Evolutionary conservation across 1,284 basidiomycete species (phyloP), one percentile per base, ranked within the genome.

Genomic region (Peniophora sp.): DNA sequence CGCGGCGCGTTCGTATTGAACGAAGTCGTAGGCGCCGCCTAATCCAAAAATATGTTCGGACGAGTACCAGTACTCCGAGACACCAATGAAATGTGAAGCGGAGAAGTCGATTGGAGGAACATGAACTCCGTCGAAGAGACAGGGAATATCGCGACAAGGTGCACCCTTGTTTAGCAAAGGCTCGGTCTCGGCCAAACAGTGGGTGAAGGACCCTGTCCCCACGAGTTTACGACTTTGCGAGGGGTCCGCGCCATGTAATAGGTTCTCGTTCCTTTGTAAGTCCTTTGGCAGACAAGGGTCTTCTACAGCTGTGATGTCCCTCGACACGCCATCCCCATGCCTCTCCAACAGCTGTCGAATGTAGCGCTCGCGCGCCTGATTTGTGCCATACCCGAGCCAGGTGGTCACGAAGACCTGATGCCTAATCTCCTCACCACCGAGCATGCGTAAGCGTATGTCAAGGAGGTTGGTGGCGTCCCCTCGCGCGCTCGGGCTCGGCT

Each of bases 61-160:
- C 24, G 95, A 97, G 70, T 97, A 99, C 95, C 96, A 99, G 66
- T 99, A 99, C 68, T 99, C 97, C 11, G 92, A 96, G 32, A 99
- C 87, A 3, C 97, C 97, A 58, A 99, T 97, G 64, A 99, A 98
- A 54, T 89, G 89, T 18, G 92, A 91, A 24, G 85, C 85, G 42
- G 83, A 81, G 64, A 97, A 97, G 68, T 97, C 90, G 59, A 95
- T 95, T 2, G 82, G 79, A 2, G 92, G 94, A 3, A 96, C 95
- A 51, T 93, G 85, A 1, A 97, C 82, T n/a, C 96, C 97, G 62
- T 95, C 89, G 78, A 99, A 98, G n/a, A 96, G 78, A 67, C 96
- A 99, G 2, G 93, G 91, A 0, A 80, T 71, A 55, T 92, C 83
- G 1, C 82, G 76, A 68, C 97, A 99, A 0, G 88, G 88, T 1